Evolutionary conservation across 345 rosid genomes (phyloP).

Genomic region (Populus alba): DNA sequence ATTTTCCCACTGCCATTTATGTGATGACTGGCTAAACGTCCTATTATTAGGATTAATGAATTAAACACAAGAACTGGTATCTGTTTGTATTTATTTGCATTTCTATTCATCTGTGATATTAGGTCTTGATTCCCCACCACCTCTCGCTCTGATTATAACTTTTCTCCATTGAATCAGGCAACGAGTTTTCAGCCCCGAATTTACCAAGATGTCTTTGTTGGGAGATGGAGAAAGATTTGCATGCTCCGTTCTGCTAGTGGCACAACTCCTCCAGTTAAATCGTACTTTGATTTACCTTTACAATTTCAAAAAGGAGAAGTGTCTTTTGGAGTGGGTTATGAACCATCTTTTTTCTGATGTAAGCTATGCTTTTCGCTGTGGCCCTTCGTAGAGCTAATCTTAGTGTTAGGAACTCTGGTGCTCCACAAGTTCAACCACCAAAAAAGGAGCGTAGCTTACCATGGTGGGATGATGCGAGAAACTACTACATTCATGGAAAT

Average conservation of each 20-base stretch:
- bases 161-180: constrained; percentile 58
- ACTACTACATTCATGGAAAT: constrained; percentile 89
- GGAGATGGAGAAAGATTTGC: constrained; percentile 93
- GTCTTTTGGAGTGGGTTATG: constrained; percentile 91
- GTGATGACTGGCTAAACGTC: not conserved
- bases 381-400: constrained; percentile 97
- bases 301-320: constrained; percentile 72
- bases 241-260: constrained; percentile 94
- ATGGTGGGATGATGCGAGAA: constrained; percentile 99
- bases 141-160: constrained; percentile 6
- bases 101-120: not conserved
- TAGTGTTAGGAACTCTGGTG: constrained; percentile 63
- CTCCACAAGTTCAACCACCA: constrained; percentile 44
- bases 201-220: constrained; percentile 79
- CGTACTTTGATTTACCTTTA: constrained; percentile 80
- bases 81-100: not conserved
- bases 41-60: not conserved
- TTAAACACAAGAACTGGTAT: not conserved
- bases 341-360: constrained; percentile 87
- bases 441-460: constrained; percentile 93
- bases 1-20: not conserved
- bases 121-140: too few relatives aligned
- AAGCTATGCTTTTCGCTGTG: constrained; percentile 87
- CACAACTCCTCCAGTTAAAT: constrained; percentile 92
- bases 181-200: constrained; percentile 93